A percentile compares a stretch with the other conserved stretches of the same genome.
Evolutionary conservation across 306 rosid genomes (phyloP).

Genomic region (Elaeagnus macrophylla): DNA sequence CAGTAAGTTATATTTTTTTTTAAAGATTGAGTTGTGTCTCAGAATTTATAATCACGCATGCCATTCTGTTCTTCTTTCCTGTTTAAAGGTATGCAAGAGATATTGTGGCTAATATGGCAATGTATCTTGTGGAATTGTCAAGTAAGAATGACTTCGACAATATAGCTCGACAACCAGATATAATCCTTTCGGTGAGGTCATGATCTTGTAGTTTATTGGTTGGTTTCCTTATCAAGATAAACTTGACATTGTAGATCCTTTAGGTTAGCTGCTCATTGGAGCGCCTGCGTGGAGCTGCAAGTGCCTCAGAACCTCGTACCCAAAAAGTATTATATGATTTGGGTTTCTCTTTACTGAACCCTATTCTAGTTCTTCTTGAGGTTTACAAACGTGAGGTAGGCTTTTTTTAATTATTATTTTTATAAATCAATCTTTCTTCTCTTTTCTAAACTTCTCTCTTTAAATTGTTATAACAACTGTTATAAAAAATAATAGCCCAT

Average conservation of each 20-base stretch:
- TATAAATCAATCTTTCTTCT: too few relatives aligned
- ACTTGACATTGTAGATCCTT: slow-evolving; percentile 26
- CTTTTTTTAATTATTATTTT: too few relatives aligned
- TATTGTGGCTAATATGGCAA: slow-evolving; percentile 65
- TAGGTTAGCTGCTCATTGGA: slow-evolving; percentile 93
- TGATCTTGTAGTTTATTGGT: neutral
- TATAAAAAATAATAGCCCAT: too few relatives aligned
- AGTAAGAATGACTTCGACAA: slow-evolving; percentile 57
- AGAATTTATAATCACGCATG: slow-evolving; percentile 8
- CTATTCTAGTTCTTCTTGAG: slow-evolving; percentile 61
- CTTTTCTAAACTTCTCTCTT: too few relatives aligned
- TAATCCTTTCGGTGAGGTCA: slow-evolving; percentile 57
- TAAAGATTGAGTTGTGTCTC: slow-evolving; percentile 1
- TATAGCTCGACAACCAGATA: slow-evolving; percentile 80
- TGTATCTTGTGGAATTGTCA: slow-evolving; percentile 60
- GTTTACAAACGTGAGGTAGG: slow-evolving; percentile 94
- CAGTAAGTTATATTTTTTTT: slow-evolving; percentile 46
- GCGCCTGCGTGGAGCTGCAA: slow-evolving; percentile 87
- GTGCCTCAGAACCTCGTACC: slow-evolving; percentile 85
- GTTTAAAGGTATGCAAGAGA: slow-evolving; percentile 58
- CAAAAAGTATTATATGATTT: slow-evolving; percentile 81
- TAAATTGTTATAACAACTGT: too few relatives aligned
- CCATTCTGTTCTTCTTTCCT: slow-evolving; percentile 14
- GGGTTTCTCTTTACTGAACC: slow-evolving; percentile 76
- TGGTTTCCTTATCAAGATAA: neutral